Percentiles rank a stretch among this genome's conserved stretches.
Evolutionary conservation across 1,284 basidiomycete genomes (phyloP).

Genomic region (Ganoderma sinense): DNA sequence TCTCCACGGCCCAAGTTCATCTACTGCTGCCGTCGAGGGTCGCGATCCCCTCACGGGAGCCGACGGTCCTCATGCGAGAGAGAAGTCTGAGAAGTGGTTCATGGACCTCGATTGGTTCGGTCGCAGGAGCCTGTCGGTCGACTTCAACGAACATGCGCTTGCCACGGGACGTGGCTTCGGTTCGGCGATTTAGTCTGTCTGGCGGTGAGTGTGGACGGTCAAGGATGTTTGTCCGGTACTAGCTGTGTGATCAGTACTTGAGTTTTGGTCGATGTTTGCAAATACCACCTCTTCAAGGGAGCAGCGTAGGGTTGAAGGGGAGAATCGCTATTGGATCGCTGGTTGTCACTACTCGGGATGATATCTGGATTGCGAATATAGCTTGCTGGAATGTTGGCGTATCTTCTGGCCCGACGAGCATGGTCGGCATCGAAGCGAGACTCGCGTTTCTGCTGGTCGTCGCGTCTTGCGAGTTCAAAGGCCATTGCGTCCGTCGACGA

Average conservation of each 20-base stretch:
- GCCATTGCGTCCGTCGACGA: too few relatives aligned
- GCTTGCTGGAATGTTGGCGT: neutral
- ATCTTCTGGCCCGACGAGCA: neutral
- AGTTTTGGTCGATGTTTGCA: neutral
- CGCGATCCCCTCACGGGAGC: neutral
- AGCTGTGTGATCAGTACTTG: neutral
- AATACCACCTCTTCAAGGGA: neutral
- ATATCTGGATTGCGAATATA: neutral
- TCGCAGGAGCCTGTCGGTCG: conserved; percentile 15
- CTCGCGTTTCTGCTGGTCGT: too few relatives aligned
- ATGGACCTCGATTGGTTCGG: conserved; percentile 25
- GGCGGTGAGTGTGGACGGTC: neutral
- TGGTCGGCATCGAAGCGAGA: too few relatives aligned
- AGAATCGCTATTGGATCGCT: neutral
- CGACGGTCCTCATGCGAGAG: neutral
- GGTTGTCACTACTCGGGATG: neutral
- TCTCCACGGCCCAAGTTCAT: neutral
- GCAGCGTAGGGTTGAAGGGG: too few relatives aligned
- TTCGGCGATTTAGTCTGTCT: neutral
- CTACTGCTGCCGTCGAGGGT: neutral
- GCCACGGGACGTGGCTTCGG: neutral
- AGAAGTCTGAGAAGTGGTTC: conserved; percentile 19
- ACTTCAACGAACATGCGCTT: neutral
- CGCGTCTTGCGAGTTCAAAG: too few relatives aligned
- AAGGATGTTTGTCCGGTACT: neutral